Conservation (phyloP, 2,329 filamentous ascomycete genomes). For the Xylaria sp. region DNA sequence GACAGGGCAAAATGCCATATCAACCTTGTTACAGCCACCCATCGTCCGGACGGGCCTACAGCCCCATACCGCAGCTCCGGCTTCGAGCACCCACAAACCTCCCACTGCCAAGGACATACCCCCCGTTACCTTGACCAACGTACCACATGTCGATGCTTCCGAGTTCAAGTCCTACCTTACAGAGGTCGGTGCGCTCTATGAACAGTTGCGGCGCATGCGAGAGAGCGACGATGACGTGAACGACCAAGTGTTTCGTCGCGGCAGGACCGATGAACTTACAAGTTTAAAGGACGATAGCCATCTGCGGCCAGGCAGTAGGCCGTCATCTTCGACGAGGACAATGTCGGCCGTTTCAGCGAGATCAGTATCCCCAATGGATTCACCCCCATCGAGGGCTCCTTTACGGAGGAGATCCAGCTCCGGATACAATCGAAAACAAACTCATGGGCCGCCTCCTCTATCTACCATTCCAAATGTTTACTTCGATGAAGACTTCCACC, state of each 20-base stretch:
- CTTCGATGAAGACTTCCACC: conserved; percentile 91
- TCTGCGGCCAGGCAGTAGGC: conserved; percentile 52
- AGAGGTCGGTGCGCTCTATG: conserved; percentile 86
- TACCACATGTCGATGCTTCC: conserved; percentile 77
- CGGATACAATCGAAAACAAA: conserved; percentile 60
- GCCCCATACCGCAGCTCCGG: conserved; percentile 74
- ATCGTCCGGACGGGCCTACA: conserved; percentile 87
- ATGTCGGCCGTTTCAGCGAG: conserved; percentile 53
- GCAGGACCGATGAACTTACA: conserved; percentile 50
- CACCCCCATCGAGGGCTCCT: conserved; percentile 43
- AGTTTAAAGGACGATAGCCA: conserved; percentile 48
- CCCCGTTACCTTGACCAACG: conserved; percentile 88
- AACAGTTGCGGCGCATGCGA: conserved; percentile 84
- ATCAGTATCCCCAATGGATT: conserved; percentile 57
- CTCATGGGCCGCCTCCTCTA: conserved; percentile 79
- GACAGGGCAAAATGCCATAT: conserved; percentile 91
- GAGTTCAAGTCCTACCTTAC: conserved; percentile 85
- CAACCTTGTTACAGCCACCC: conserved; percentile 87
- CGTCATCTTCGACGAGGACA: conserved; percentile 46
- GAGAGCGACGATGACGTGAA: conserved; percentile 71
- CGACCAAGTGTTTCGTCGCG: conserved; percentile 48
- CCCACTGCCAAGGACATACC: conserved; percentile 90
- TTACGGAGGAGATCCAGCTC: conserved; percentile 50
- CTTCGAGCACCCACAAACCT: conserved; percentile 75
- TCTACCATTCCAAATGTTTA: conserved; percentile 93